These are phyloP conservation scores for Colletotrichum liriopes DNA, from an alignment of 2,329 filamentous ascomycete species.

Conservation along the genomic window DNA sequence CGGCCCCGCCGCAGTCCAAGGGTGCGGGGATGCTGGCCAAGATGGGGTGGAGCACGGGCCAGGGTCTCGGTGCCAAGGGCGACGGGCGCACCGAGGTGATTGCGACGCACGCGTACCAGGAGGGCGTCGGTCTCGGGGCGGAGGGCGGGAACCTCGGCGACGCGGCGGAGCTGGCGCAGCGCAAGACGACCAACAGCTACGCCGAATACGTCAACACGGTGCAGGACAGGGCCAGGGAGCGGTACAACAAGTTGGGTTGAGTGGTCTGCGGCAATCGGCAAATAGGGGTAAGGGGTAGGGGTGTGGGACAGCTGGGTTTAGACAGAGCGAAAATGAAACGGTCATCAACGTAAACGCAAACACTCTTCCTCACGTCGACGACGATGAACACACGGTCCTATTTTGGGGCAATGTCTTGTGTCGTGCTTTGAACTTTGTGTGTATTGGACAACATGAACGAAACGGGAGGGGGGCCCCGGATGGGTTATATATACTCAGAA, in stretches of 20 bases:
- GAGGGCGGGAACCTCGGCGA: constrained; percentile 80
- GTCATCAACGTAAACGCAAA: background rate
- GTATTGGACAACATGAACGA: constrained; percentile 1
- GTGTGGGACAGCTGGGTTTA: background rate
- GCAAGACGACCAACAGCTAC: constrained; percentile 73
- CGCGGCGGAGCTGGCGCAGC: constrained; percentile 74
- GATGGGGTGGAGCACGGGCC: constrained; percentile 79
- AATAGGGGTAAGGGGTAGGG: background rate
- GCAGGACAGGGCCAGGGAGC: constrained; percentile 76
- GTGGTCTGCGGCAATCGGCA: background rate
- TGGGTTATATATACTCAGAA: constrained; percentile 61
- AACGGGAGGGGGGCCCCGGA: background rate
- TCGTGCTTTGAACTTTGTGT: background rate
- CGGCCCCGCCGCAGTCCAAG: constrained; percentile 67
- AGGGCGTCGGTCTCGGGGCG: constrained; percentile 79
- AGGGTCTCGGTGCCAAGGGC: constrained; percentile 75
- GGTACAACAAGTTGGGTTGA: constrained; percentile 70
- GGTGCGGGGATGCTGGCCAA: constrained; percentile 79
- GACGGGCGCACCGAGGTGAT: constrained; percentile 76
- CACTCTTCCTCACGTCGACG: no score
- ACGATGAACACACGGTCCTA: no score
- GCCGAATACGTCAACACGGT: constrained; percentile 75
- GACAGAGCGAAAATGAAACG: background rate
- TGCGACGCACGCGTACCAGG: constrained; percentile 75
- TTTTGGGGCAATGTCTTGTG: background rate